phyloP scores from a whole-genome alignment of 2,329 filamentous ascomycete species.

The Ascochyta fabae region DNA sequence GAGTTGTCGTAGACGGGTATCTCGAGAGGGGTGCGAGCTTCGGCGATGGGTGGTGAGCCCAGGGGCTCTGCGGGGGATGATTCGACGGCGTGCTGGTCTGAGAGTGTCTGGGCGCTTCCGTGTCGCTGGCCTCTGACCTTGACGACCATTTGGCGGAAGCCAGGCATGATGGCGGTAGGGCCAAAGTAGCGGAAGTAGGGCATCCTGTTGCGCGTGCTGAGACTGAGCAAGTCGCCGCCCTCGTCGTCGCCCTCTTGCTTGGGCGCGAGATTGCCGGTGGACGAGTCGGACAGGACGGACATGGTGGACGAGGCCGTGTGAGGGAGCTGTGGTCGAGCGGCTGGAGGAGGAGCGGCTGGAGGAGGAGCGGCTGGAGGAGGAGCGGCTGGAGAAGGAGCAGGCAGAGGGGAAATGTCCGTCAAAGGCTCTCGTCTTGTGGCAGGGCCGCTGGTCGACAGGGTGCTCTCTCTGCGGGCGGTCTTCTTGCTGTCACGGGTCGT shows the following conservation, averaged over 20 bases:
- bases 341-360: conserved; percentile 25
- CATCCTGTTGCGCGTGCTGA: conserved; percentile 68
- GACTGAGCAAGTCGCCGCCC: conserved; percentile 38
- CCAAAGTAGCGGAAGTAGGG: conserved; percentile 93
- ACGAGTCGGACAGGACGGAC: conserved; percentile 35
- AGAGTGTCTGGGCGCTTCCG: conserved; percentile 64
- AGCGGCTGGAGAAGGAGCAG: conserved; percentile 26
- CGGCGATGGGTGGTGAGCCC: conserved; percentile 38
- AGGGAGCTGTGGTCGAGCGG: conserved; percentile 32
- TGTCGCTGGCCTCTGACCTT: conserved; percentile 71
- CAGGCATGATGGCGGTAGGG: conserved; percentile 87
- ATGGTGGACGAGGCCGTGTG: conserved; percentile 26
- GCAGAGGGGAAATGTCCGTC: conserved; percentile 28
- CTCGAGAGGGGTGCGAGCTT: conserved; percentile 53
- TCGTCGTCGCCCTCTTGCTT: conserved; percentile 29
- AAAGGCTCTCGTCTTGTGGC: conserved; percentile 27
- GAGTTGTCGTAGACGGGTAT: conserved; percentile 80
- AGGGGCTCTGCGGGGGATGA: conserved; percentile 45
- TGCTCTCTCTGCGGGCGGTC: conserved; percentile 27
- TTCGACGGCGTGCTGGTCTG: conserved; percentile 49
- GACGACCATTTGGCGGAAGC: conserved; percentile 91
- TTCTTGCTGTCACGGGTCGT: conserved; percentile 29
- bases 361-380: conserved; percentile 15
- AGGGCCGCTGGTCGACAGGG: conserved; percentile 18
- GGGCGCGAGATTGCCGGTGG: conserved; percentile 20